Conservation (phyloP, 2,329 filamentous ascomycete species). For the Didymosphaeria variabile region DNA sequence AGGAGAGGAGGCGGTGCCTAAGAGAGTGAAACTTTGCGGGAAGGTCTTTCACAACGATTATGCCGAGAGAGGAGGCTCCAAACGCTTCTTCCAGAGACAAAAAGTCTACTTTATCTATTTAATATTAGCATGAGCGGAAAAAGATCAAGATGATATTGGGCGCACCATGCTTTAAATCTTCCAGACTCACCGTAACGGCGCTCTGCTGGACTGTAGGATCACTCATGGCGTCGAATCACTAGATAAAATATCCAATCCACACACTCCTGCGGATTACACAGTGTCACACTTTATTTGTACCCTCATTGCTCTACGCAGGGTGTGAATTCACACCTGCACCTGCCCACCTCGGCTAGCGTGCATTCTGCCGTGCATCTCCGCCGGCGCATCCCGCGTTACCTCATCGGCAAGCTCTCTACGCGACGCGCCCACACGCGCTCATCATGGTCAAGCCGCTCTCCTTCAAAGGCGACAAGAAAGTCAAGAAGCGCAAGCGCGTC, state of each 20-base stretch:
- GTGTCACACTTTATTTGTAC: not conserved
- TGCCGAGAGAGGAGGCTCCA: conserved; percentile 87
- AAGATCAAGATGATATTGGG: not conserved
- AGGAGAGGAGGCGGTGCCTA: conserved; percentile 78
- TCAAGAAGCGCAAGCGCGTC: conserved; percentile 86
- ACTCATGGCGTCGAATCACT: conserved; percentile 29
- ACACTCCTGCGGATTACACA: not conserved
- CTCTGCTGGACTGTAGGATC: conserved; percentile 33
- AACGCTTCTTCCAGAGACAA: conserved; percentile 80
- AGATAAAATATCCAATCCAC: not conserved
- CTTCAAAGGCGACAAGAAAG: conserved; percentile 98
- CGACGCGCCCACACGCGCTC: conserved; percentile 12
- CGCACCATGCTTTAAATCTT: conserved; percentile 58
- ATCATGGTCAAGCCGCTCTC: conserved; percentile 85
- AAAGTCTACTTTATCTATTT: conserved; percentile 40
- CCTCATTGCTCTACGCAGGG: not conserved
- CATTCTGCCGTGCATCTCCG: conserved; percentile 34
- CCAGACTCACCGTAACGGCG: conserved; percentile 45
- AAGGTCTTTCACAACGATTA: conserved; percentile 90
- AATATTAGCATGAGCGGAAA: not conserved
- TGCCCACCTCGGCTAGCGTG: conserved; percentile 4
- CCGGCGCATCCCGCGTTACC: conserved; percentile 33
- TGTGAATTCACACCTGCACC: conserved; percentile 1
- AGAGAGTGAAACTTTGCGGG: conserved; percentile 76
- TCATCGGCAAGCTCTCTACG: conserved; percentile 15